phyloP scores from a whole-genome alignment of 495 filamentous ascomycete species.

The Chaetomidium leptoderma region DNA sequence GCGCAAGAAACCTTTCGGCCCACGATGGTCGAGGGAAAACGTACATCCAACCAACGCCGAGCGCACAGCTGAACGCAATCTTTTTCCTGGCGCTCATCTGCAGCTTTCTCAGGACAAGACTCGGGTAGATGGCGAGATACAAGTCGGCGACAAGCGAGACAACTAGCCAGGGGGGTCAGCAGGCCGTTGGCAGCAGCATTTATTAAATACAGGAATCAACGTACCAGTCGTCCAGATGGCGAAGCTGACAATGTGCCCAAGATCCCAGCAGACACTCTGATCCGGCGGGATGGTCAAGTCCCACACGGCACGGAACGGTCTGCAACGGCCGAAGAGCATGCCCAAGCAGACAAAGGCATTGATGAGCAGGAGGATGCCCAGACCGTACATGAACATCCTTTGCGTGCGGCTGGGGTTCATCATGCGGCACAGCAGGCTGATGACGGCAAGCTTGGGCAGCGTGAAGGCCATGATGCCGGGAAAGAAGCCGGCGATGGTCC shows the following conservation, averaged over 20 bases:
- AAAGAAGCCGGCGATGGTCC: conserved; percentile 35
- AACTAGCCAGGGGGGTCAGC: too few relatives aligned
- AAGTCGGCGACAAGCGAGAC: conserved; percentile 40
- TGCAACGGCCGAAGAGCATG: conserved; percentile 42
- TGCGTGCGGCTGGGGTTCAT: conserved; percentile 33
- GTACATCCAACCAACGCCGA: conserved; percentile 48
- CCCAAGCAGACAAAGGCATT: conserved; percentile 32
- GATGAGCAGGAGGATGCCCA: conserved; percentile 29
- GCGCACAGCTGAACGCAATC: conserved; percentile 38
- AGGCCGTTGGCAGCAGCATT: neutral
- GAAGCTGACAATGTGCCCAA: conserved; percentile 44
- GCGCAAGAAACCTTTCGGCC: too few relatives aligned
- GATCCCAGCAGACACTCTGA: conserved; percentile 33
- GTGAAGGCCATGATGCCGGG: conserved; percentile 42
- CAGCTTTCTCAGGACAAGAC: conserved; percentile 40
- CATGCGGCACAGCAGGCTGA: conserved; percentile 38
- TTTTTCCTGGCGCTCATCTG: conserved; percentile 47
- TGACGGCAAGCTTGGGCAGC: conserved; percentile 45
- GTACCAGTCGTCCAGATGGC: conserved; percentile 40
- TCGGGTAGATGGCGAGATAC: conserved; percentile 48
- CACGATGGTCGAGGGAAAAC: conserved; percentile 4
- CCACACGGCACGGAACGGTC: conserved; percentile 42
- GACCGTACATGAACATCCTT: conserved; percentile 33
- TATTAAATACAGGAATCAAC: conserved; percentile 2
- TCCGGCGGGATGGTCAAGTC: conserved; percentile 29